These are phyloP conservation scores for Suaeda aralocaspica DNA, from an alignment of 148 eudicot genomes.

Conservation along the genomic window DNA sequence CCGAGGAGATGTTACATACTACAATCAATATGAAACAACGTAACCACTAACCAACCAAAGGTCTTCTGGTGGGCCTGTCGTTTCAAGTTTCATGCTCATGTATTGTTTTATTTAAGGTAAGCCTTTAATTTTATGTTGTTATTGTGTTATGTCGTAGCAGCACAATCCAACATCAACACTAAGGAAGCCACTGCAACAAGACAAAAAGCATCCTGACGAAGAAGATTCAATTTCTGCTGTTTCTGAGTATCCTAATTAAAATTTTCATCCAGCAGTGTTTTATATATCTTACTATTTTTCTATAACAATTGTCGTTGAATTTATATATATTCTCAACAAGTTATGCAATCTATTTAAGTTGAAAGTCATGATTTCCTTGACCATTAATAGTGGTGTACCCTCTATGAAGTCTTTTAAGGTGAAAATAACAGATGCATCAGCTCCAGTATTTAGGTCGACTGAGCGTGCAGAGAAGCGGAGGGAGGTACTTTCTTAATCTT, in stretches of 20 bases:
- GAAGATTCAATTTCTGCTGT: constrained; percentile 59
- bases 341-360: constrained; percentile 4
- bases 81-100: constrained; percentile 2
- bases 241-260: constrained; percentile 79
- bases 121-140: not conserved
- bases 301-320: not conserved
- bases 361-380: constrained; percentile 32
- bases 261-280: constrained; percentile 3
- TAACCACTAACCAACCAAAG: not conserved
- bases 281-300: constrained; percentile 3
- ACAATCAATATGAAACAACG: no score
- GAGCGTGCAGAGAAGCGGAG: constrained; percentile 88
- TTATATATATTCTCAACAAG: no score
- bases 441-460: constrained; percentile 62
- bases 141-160: constrained; percentile 34
- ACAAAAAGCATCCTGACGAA: constrained; percentile 64
- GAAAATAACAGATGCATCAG: constrained; percentile 52
- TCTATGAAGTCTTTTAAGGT: constrained; percentile 34
- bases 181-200: constrained; percentile 59
- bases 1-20: not conserved
- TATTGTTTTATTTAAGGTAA: no score
- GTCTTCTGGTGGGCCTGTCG: not conserved
- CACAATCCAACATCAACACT: constrained; percentile 29
- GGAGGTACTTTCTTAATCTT: constrained; percentile 47
- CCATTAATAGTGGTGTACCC: constrained; percentile 39